Conservation (phyloP, 805 yeast genomes). For the Schwanniomyces occidentalis region DNA sequence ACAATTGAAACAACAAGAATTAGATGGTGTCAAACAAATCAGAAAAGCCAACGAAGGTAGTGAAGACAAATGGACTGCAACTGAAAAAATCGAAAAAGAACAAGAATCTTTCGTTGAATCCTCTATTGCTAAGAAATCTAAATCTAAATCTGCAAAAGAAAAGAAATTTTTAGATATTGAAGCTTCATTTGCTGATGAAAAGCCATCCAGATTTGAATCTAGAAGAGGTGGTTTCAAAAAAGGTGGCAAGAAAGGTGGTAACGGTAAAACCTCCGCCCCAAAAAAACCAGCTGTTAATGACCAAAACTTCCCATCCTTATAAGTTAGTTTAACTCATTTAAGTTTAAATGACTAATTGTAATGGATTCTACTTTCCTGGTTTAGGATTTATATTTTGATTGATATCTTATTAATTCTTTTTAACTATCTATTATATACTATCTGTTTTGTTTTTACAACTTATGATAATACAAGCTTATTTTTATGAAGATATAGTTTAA, state of each 20-base stretch:
- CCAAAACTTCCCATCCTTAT: conserved; percentile 73
- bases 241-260: conserved; percentile 32
- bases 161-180: conserved; percentile 75
- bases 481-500: too few relatives aligned
- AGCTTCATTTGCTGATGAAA: conserved; percentile 66
- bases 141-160: conserved; percentile 76
- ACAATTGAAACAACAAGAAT: conserved; percentile 44
- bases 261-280: conserved; percentile 17
- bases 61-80: conserved; percentile 49
- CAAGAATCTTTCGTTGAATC: conserved; percentile 60
- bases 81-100: conserved; percentile 65
- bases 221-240: conserved; percentile 31
- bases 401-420: too few relatives aligned
- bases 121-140: conserved; percentile 64
- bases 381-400: too few relatives aligned
- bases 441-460: too few relatives aligned
- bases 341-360: too few relatives aligned
- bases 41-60: conserved; percentile 61
- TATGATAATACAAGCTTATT: too few relatives aligned
- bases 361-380: too few relatives aligned
- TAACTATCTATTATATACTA: too few relatives aligned
- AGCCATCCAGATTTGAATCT: conserved; percentile 23
- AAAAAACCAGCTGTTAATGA: conserved; percentile 47
- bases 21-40: conserved; percentile 33
- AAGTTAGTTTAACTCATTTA: conserved; percentile 12